These are phyloP conservation scores for Triticum monococcum DNA, from an alignment of 176 grass and related monocot genomes.

Conservation along the genomic window DNA sequence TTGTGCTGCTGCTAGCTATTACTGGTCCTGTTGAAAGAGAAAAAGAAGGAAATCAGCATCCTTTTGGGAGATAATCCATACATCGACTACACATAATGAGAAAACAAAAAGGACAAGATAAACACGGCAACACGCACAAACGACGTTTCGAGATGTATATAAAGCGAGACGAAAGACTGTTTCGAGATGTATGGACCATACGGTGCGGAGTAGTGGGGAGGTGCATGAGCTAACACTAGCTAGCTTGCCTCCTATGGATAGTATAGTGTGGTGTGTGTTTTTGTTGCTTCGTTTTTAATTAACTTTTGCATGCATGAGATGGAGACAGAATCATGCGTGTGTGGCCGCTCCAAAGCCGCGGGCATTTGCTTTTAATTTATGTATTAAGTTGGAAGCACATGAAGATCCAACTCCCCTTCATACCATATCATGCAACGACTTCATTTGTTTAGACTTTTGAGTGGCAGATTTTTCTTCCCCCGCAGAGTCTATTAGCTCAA, in stretches of 20 bases:
- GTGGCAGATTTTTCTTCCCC: not conserved
- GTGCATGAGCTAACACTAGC: too few relatives aligned
- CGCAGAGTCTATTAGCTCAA: not conserved
- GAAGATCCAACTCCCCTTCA: constrained; percentile 5
- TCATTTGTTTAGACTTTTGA: not conserved
- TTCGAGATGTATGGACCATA: too few relatives aligned
- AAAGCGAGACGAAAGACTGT: too few relatives aligned
- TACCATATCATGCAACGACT: not conserved
- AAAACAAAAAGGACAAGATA: too few relatives aligned
- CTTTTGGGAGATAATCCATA: too few relatives aligned
- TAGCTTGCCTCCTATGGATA: too few relatives aligned
- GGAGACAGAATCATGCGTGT: not conserved
- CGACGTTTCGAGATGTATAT: too few relatives aligned
- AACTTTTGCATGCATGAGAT: not conserved
- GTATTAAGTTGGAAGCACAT: not conserved
- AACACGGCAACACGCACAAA: too few relatives aligned
- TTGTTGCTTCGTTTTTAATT: constrained; percentile 47
- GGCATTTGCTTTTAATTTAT: not conserved
- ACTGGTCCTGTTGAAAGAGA: too few relatives aligned
- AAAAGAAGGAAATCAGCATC: too few relatives aligned
- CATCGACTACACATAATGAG: too few relatives aligned
- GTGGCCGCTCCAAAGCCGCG: constrained; percentile 22
- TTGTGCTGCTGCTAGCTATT: not conserved
- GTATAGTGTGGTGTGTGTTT: not conserved
- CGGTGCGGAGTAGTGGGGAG: too few relatives aligned